These are phyloP conservation scores for Huntiella omanensis DNA, from an alignment of 2,329 filamentous ascomycete genomes.

Conservation along the genomic window DNA sequence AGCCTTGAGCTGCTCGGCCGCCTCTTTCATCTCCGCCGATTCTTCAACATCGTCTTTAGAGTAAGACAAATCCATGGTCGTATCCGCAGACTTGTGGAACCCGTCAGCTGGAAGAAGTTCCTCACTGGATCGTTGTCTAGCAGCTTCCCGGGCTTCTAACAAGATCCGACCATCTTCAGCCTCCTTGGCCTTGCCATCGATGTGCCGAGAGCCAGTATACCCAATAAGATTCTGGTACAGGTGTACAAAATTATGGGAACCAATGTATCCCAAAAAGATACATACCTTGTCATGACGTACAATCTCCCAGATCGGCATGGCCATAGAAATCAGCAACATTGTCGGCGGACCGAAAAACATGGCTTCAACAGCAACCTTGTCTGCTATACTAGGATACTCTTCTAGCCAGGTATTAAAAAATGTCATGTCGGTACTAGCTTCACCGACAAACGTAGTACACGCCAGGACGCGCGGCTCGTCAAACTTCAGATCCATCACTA, in stretches of 20 bases:
- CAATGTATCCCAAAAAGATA: conserved; percentile 45
- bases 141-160: conserved; percentile 31
- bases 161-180: conserved; percentile 38
- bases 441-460: conserved; percentile 47
- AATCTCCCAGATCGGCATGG: conserved; percentile 41
- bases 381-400: conserved; percentile 34
- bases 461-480: conserved; percentile 45
- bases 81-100: background rate
- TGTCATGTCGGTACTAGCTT: conserved; percentile 45
- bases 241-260: conserved; percentile 47
- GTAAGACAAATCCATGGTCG: conserved; percentile 1
- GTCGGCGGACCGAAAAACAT: conserved; percentile 51
- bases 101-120: conserved; percentile 5
- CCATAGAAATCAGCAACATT: conserved; percentile 48
- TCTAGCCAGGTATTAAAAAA: conserved; percentile 49
- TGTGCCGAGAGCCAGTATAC: conserved; percentile 9
- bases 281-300: conserved; percentile 49
- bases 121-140: conserved; percentile 13
- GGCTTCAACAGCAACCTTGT: conserved; percentile 42
- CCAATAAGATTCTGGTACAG: conserved; percentile 41
- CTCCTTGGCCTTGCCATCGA: conserved; percentile 25
- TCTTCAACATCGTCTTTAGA: conserved; percentile 29
- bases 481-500: conserved; percentile 36
- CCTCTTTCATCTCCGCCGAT: conserved; percentile 51
- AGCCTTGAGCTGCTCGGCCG: conserved; percentile 46